phyloP scores from a whole-genome alignment of 345 rosid genomes.

The Brassica incana region DNA sequence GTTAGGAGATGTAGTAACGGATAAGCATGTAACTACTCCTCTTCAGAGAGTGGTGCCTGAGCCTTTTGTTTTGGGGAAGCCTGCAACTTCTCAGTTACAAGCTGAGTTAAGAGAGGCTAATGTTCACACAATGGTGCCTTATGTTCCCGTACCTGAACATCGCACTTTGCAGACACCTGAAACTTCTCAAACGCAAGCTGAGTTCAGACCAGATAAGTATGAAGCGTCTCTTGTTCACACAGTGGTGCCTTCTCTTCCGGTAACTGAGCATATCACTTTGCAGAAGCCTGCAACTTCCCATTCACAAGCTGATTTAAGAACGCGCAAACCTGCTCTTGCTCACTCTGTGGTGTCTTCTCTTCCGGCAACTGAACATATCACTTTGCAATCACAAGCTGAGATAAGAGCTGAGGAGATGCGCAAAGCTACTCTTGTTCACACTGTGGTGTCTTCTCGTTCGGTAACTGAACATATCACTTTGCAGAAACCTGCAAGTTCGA shows the following conservation, averaged over 20 bases:
- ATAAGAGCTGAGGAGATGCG: background rate
- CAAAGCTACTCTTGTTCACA: background rate
- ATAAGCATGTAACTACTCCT: conserved; percentile 27
- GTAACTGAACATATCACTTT: conserved; percentile 20
- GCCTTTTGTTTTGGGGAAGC: conserved; percentile 14
- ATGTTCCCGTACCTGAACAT: conserved; percentile 32
- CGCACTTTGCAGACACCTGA: conserved; percentile 26
- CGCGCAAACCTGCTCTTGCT: background rate
- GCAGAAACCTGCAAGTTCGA: conserved; percentile 39
- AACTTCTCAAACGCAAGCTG: conserved; percentile 38
- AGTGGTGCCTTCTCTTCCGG: conserved; percentile 43
- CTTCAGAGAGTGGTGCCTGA: conserved; percentile 5
- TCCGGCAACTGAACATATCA: conserved; percentile 16
- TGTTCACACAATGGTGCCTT: conserved; percentile 33
- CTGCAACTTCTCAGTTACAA: conserved; percentile 38
- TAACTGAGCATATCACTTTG: conserved; percentile 17
- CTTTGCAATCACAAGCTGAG: conserved; percentile 30
- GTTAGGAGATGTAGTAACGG: background rate
- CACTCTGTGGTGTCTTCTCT: conserved; percentile 37
- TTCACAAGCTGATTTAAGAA: conserved; percentile 31
- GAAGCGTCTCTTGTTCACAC: conserved; percentile 6
- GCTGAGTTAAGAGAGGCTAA: background rate
- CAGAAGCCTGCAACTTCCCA: conserved; percentile 40
- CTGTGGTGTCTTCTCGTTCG: conserved; percentile 40
- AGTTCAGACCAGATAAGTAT: conserved; percentile 26